Evolutionary conservation across 176 grass and related monocot species (phyloP).

Genomic region (Typha latifolia): DNA sequence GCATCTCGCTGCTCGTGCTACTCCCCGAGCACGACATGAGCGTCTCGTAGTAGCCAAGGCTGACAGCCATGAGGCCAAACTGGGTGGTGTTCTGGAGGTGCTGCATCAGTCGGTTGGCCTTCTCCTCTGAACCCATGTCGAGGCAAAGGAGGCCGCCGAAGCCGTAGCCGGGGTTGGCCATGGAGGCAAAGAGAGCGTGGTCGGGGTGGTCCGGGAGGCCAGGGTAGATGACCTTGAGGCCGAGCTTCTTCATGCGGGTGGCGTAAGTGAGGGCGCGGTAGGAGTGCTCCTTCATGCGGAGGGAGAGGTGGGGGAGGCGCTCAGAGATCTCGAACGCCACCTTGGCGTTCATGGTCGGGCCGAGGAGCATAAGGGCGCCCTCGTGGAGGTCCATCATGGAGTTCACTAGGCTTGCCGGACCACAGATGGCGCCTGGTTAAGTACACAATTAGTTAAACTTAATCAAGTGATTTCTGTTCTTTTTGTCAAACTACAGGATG

Average conservation of each 20-base stretch:
- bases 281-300: conserved; percentile 95
- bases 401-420: conserved; percentile 74
- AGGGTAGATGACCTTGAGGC: conserved; percentile 72
- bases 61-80: conserved; percentile 98
- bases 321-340: conserved; percentile 83
- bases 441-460: background rate
- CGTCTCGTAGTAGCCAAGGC: conserved; percentile 88
- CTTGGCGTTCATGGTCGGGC: conserved; percentile 98
- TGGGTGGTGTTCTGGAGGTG: conserved; percentile 95
- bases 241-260: conserved; percentile 39
- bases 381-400: conserved; percentile 90
- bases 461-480: no score
- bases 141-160: conserved; percentile 85
- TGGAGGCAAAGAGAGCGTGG: conserved; percentile 43
- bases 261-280: conserved; percentile 62
- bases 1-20: conserved; percentile 98
- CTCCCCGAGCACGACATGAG: conserved; percentile 92
- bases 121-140: conserved; percentile 90
- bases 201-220: conserved; percentile 77
- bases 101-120: conserved; percentile 85
- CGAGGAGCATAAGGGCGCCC: conserved; percentile 77
- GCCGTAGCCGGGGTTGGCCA: conserved; percentile 64
- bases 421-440: conserved; percentile 68
- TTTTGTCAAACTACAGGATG: no score
- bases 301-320: conserved; percentile 75